Evolutionary conservation across 2,329 filamentous ascomycete genomes (phyloP), one percentile per base, ranked within the genome.

Genomic region (Aureobasidium lini): DNA sequence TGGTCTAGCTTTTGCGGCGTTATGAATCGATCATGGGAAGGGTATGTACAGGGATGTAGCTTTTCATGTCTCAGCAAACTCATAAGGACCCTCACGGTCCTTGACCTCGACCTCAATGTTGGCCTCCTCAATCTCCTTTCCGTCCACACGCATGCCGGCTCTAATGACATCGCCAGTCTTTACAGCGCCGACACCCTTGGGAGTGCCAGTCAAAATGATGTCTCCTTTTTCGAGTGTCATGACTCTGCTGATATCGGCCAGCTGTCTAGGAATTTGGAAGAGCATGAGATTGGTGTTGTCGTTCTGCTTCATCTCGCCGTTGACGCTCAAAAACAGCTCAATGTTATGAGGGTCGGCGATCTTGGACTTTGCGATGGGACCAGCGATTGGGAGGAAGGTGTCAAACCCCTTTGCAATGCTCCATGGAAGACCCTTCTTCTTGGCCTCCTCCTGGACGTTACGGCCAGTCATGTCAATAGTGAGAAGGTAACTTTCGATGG

Each of bases 381-480:
- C 79, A 72, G 87, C 90, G 69, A 99, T 82, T 61, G 94, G 94
- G 54, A 95, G 81, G 79, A 99, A 99, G 3, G 94, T 97, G 74
- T 99, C 94, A 72, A 97, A 99, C 48, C 94, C 94, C 79, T 99
- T 99, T 66, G 90, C 88, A 65, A 96, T 96, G 68, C 86, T 85
- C 94, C 94, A 99, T 7, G 94, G 94, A 15, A 97, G 85, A 37
- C 94, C 91, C 80, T 94, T 96, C 77, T 88, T 90, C 84, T 97
- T 99, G 65, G 93, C 93, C 77, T 96, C 91, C 67, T 96, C 89
- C 76, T 99, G 94, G 6, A 90, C 84, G 74, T 97, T 97, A 65
- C 94, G 88, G 0, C 89, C 94, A 9, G 94, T 99, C 90, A 99
- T 95, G 76, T 99, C 94, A 69, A 99, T 96, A 66, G 89, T 86